Evolutionary conservation across 2,329 filamentous ascomycete genomes (phyloP).

Genomic region (Teratosphaeria destructans): DNA sequence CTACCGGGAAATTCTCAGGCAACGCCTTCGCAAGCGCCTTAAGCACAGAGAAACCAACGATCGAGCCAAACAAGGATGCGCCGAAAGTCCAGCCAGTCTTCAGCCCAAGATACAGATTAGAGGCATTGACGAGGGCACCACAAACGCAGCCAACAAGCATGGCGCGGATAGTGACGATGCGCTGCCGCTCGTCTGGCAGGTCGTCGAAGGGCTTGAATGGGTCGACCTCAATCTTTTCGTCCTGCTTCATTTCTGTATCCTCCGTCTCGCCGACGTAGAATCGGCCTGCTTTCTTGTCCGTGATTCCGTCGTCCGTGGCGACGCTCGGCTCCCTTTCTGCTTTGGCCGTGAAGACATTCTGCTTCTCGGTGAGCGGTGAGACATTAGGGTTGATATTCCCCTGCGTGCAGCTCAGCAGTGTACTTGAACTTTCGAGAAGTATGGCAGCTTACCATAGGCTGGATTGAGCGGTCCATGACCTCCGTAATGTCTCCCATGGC

Average conservation of each 20-base stretch:
- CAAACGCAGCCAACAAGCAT: constrained; percentile 44
- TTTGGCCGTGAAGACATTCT: constrained; percentile 22
- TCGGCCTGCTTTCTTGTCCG: constrained; percentile 15
- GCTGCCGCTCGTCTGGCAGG: constrained; percentile 34
- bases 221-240: constrained; percentile 24
- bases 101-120: constrained; percentile 44
- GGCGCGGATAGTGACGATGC: constrained; percentile 46
- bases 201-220: constrained; percentile 35
- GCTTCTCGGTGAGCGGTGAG: constrained; percentile 26
- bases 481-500: constrained; percentile 22
- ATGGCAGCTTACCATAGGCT: constrained; percentile 18
- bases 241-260: constrained; percentile 18
- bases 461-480: constrained; percentile 23
- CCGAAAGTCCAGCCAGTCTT: constrained; percentile 33
- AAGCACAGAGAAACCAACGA: constrained; percentile 44
- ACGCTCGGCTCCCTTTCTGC: constrained; percentile 3
- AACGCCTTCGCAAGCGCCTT: constrained; percentile 16
- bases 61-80: constrained; percentile 32
- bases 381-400: constrained; percentile 20
- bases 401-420: constrained; percentile 4
- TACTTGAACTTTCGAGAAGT: neutral
- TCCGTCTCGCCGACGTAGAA: constrained; percentile 19
- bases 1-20: constrained; percentile 4
- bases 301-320: constrained; percentile 14
- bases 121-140: constrained; percentile 46